Conservation (phyloP, 306 rosid species). For the Oemleria cerasiformis region DNA sequence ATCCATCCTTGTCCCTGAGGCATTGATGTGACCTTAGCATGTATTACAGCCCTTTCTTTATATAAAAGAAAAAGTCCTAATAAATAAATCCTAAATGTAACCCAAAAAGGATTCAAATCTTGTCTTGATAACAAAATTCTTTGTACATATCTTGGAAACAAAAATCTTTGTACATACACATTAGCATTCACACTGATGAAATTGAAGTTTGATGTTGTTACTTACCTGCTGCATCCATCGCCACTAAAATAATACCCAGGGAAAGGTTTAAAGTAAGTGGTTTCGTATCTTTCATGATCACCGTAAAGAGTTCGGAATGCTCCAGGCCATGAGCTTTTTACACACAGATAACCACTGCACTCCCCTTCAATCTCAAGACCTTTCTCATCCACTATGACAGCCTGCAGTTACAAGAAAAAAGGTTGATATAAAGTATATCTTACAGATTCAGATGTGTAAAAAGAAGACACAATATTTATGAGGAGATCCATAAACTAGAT, state of each 20-base stretch:
- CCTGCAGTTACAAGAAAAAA: conserved; percentile 43
- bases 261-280: conserved; percentile 95
- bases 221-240: conserved; percentile 93
- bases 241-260: conserved; percentile 94
- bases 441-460: conserved; percentile 8
- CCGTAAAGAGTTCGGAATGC: conserved; percentile 95
- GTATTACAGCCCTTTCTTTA: not conserved
- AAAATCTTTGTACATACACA: conserved; percentile 4
- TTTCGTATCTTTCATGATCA: conserved; percentile 97
- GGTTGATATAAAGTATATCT: conserved; percentile 24
- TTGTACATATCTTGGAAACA: not conserved
- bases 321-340: conserved; percentile 93
- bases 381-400: conserved; percentile 89
- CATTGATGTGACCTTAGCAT: conserved; percentile 32
- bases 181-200: conserved; percentile 1
- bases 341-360: conserved; percentile 89
- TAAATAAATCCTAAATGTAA: not conserved
- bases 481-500: conserved; percentile 21
- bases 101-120: not conserved
- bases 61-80: not conserved
- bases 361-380: conserved; percentile 91
- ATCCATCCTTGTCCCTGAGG: conserved; percentile 96
- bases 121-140: conserved; percentile 7
- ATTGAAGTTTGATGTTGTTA: conserved; percentile 19
- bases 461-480: conserved; percentile 5